A percentile compares a stretch with the other conserved stretches of the same genome.
Evolutionary conservation across 2,329 filamentous ascomycete genomes (phyloP).

Genomic region (Talaromyces sp.): DNA sequence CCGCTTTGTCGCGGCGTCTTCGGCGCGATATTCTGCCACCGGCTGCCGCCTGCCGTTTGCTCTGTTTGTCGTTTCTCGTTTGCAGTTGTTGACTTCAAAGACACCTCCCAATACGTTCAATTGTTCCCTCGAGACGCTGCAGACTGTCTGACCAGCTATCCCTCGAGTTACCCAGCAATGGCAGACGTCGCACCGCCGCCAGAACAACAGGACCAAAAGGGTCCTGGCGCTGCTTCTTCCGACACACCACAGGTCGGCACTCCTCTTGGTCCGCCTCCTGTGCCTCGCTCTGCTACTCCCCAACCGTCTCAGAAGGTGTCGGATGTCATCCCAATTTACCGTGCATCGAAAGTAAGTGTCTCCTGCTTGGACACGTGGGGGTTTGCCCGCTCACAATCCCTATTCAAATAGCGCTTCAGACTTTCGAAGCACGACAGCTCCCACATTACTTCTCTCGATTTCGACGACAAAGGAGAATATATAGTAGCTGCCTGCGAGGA

Average conservation of each 20-base stretch:
- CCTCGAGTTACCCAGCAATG: constrained; percentile 12
- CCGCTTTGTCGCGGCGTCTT: background rate
- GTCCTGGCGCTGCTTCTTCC: constrained; percentile 1
- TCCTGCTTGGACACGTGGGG: background rate
- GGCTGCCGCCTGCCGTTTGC: constrained; percentile 4
- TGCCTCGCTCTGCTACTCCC: constrained; percentile 9
- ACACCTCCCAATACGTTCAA: background rate
- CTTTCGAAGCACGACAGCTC: constrained; percentile 32
- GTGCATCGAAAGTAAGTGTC: constrained; percentile 67
- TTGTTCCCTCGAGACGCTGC: background rate
- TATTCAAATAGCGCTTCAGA: constrained; percentile 7
- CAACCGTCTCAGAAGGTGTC: constrained; percentile 60
- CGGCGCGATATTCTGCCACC: constrained; percentile 7
- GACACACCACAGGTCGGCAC: constrained; percentile 11
- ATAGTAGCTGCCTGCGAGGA: constrained; percentile 89
- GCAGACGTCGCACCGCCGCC: constrained; percentile 14
- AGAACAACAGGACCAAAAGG: constrained; percentile 10
- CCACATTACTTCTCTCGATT: constrained; percentile 84
- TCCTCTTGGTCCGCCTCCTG: constrained; percentile 1
- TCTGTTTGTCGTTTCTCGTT: background rate
- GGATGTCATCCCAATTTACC: constrained; percentile 72
- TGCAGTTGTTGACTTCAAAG: background rate
- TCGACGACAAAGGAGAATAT: constrained; percentile 90
- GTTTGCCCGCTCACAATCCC: constrained; percentile 7
- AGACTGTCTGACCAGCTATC: background rate